Base-by-base conservation (phyloP, 75 land plant genomes). In the Ceratopteris richardii region DNA sequence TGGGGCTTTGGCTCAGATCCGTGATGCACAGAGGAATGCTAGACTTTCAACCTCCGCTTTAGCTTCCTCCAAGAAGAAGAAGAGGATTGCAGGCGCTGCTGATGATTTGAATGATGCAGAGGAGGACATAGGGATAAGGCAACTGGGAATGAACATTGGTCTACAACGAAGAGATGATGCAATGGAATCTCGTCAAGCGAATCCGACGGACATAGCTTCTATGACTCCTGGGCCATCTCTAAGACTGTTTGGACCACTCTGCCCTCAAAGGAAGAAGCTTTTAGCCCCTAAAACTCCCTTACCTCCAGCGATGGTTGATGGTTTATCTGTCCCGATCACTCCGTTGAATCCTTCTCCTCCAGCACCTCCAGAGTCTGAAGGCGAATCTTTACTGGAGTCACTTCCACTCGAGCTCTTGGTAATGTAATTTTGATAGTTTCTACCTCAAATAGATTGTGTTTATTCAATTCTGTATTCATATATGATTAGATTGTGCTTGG, bases 381-480 rank as follows among this genome's bases (percentile, higher is more conserved):
- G 72, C 9, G 85, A 79, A 63, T 90, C 92, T 13, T 66, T 73
- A 37, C 73, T 90, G 1, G 96, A 90, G 53, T 72, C 85, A 11
- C 80, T 90, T 57, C 96, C 96, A 1, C 65, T 84, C 51, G 96
- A 90, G 43, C 54, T 90, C 10, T 53, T 90, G 91, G 96, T 90
- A 83, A 36, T n/a, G n/a, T n/a, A n/a, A n/a, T n/a, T n/a, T n/a
- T n/a, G n/a, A n/a, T n/a, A n/a, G n/a, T n/a, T n/a, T n/a, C n/a
- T n/a, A n/a, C n/a, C n/a, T n/a, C n/a, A n/a, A n/a, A n/a, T n/a
- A n/a, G n/a, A n/a, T n/a, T n/a, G n/a, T n/a, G n/a, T n/a, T n/a
- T n/a, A n/a, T n/a, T n/a, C n/a, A n/a, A n/a, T n/a, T n/a, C n/a
- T n/a, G n/a, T n/a, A n/a, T n/a, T n/a, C n/a, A n/a, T n/a, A n/a